Evolutionary conservation across 495 filamentous ascomycete species (phyloP), one percentile per base, ranked within the genome.

Genomic region (Margaritispora aquatica): DNA sequence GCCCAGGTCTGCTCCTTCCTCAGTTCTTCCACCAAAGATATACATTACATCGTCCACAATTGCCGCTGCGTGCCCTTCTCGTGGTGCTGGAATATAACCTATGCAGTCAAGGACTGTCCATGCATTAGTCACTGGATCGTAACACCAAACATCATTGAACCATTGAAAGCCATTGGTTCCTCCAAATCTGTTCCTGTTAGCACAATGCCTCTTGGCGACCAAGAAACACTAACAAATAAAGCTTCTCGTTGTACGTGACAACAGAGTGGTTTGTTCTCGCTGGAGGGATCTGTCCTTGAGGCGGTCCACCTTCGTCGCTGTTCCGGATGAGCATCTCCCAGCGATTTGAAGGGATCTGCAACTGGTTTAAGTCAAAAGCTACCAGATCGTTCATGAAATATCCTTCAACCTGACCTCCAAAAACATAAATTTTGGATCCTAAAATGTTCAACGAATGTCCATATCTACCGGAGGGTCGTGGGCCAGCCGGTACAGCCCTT

Each of bases 81-180:
- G 83, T 11, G 92, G 85, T 0, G 87, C 86, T 2, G 95, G 95
- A 50, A 99, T 97, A 67, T 96, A 97, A 8, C 95, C 95, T 50
- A 96, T 96, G 69, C 94, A 99, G 63, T 97, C 93, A 41, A 95
- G 79, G 64, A 92, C 85, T 2, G 83, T 75, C 95, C 95, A 99
- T 51, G 74, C 70, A 65, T 96, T 94, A 26, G 81, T 75, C 57
- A 85, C 80, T 0, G 90, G 90, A 66, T 97, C 93, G 65, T 92
- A 99, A 20, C 83, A 85, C 95, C 95, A 99, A 22, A 99, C 95
- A 67, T 99, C 95, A 68, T 97, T 99, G 73, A 96, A 99, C 95
- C 95, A 97, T 58, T 85, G 80, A 21, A 89, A 79, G 44, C 93
- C 92, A 65, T 97, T 96, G 0, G 95, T 97, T 48, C 95, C 95